These are phyloP conservation scores for Aureobasidium musti DNA, from an alignment of 2,329 filamentous ascomycete genomes.

Conservation along the genomic window DNA sequence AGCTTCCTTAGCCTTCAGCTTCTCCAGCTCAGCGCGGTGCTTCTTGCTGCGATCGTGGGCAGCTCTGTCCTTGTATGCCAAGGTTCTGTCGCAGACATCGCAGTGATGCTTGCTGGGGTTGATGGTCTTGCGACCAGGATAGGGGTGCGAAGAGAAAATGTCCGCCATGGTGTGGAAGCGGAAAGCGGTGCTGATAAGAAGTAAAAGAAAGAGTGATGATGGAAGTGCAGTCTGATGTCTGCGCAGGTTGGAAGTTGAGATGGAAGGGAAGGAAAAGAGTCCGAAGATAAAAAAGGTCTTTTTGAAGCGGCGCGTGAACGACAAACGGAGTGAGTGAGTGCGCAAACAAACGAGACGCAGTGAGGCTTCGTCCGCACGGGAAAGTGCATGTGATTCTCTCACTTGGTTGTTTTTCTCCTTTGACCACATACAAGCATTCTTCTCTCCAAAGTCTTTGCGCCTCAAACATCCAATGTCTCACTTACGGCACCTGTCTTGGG, in stretches of 20 bases:
- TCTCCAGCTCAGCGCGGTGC: neutral
- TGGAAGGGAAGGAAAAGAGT: no score
- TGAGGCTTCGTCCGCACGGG: neutral
- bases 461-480: neutral
- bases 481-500: neutral
- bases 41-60: slow-evolving; percentile 29
- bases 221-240: neutral
- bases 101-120: neutral
- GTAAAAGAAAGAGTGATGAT: neutral
- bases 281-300: neutral
- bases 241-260: neutral
- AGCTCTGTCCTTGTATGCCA: slow-evolving; percentile 18
- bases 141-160: slow-evolving; percentile 25
- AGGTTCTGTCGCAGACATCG: slow-evolving; percentile 20
- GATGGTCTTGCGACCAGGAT: slow-evolving; percentile 15
- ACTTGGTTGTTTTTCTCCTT: no score
- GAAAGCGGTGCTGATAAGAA: neutral
- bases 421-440: neutral
- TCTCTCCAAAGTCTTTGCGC: neutral
- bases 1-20: neutral
- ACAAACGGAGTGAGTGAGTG: slow-evolving; percentile 15
- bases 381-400: neutral
- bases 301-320: neutral
- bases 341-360: slow-evolving; percentile 4
- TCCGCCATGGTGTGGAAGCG: slow-evolving; percentile 12